Evolutionary conservation across 495 filamentous ascomycete genomes (phyloP).

Genomic region (Cryomyces antarcticus): DNA sequence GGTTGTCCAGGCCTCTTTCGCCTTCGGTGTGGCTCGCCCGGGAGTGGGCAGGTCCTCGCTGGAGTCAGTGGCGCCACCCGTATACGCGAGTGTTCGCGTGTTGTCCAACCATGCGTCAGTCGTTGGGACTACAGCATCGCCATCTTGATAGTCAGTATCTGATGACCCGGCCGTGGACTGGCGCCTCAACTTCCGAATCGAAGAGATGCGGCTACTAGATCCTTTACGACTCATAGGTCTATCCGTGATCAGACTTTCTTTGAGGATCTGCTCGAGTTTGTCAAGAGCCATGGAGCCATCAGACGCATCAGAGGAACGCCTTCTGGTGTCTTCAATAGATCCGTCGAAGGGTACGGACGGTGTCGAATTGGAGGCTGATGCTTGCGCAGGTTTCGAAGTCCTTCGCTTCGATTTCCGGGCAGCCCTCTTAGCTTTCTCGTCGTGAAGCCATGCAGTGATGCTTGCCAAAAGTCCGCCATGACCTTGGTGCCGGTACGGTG

Average conservation of each 20-base stretch:
- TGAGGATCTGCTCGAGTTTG: slow-evolving; percentile 16
- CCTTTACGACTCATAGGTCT: not conserved
- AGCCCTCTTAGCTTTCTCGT: slow-evolving; percentile 47
- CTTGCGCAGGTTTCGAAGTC: slow-evolving; percentile 4
- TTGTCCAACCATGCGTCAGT: slow-evolving; percentile 75
- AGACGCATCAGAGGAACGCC: slow-evolving; percentile 9
- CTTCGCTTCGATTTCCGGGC: slow-evolving; percentile 24
- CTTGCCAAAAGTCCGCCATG: slow-evolving; percentile 41
- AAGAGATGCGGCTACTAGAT: slow-evolving; percentile 4
- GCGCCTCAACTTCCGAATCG: slow-evolving; percentile 13
- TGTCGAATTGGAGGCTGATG: slow-evolving; percentile 4
- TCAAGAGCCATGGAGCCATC: slow-evolving; percentile 15
- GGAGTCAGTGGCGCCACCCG: slow-evolving; percentile 33
- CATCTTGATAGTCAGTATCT: slow-evolving; percentile 60
- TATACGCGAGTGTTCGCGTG: slow-evolving; percentile 63
- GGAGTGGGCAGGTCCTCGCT: slow-evolving; percentile 13
- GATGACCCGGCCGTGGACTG: slow-evolving; percentile 31
- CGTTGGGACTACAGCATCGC: slow-evolving; percentile 47
- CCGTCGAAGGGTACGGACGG: not conserved
- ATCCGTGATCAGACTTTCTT: slow-evolving; percentile 12
- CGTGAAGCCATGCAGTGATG: slow-evolving; percentile 59
- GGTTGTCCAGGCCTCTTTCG: slow-evolving; percentile 47
- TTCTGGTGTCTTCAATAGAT: not conserved
- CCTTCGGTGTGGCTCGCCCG: slow-evolving; percentile 25
- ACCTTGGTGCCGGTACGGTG: too few species aligned